Percentiles rank a stretch among this genome's conserved stretches.
Evolutionary conservation across 129 eudicot genomes (phyloP).

Genomic region (Centaurea solstitialis): DNA sequence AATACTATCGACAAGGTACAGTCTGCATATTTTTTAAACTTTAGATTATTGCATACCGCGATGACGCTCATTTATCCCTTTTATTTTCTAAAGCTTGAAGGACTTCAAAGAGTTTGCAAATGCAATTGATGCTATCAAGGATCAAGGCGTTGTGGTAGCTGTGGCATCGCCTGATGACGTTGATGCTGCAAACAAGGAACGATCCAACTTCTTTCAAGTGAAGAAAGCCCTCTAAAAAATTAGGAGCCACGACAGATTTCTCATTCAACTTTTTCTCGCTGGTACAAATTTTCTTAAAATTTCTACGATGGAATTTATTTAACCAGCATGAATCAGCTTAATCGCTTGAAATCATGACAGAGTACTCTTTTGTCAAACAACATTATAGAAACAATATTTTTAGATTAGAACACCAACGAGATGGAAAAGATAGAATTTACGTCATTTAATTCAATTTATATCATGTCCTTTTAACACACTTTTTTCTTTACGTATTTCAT

Average conservation of each 20-base stretch:
- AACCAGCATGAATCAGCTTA: slow-evolving; percentile 6
- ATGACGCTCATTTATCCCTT: neutral
- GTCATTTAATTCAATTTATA: neutral
- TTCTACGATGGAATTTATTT: neutral
- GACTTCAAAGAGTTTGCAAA: slow-evolving; percentile 94
- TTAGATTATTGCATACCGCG: neutral
- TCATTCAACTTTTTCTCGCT: neutral
- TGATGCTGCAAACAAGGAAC: slow-evolving; percentile 83
- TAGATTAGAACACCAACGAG: slow-evolving; percentile 1
- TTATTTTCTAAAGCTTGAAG: slow-evolving; percentile 41
- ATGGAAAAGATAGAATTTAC: neutral
- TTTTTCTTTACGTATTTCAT: neutral
- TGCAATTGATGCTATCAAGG: slow-evolving; percentile 72
- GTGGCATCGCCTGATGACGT: slow-evolving; percentile 96
- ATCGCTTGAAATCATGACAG: slow-evolving; percentile 4
- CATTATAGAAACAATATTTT: neutral
- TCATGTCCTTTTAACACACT: neutral
- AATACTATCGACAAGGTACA: slow-evolving; percentile 88
- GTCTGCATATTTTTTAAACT: neutral
- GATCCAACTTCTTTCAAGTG: slow-evolving; percentile 68
- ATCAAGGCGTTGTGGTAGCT: slow-evolving; percentile 89
- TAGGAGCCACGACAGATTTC: neutral
- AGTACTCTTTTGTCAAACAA: neutral
- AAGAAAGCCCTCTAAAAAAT: slow-evolving; percentile 65
- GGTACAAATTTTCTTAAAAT: slow-evolving; percentile 10